A percentile compares a stretch with the other conserved stretches of the same genome.
Conservation (phyloP, 257 asterid species). For the Voacanga thouarsii region DNA sequence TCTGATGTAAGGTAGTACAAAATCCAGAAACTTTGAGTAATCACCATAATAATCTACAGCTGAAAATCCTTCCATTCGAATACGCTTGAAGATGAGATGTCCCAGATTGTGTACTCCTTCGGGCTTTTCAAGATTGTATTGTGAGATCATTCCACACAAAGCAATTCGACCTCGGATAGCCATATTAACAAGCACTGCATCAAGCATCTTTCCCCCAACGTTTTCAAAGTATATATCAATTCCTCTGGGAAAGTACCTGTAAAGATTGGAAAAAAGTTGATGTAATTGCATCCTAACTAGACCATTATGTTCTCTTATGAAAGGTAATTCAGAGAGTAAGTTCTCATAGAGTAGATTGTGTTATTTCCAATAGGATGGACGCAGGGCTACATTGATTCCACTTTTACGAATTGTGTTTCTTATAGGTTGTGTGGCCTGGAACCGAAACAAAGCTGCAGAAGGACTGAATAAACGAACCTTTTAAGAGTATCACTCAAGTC, state of each 20-base stretch:
- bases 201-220: constrained; percentile 56
- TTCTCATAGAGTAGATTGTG: too few species aligned
- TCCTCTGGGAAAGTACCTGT: constrained; percentile 48
- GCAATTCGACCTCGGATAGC: constrained; percentile 38
- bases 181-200: constrained; percentile 53
- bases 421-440: too few species aligned
- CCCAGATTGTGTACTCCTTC: constrained; percentile 39
- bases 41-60: constrained; percentile 24
- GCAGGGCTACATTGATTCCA: too few species aligned
- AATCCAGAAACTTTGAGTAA: constrained; percentile 32
- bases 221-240: constrained; percentile 54
- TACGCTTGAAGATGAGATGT: constrained; percentile 18
- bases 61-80: constrained; percentile 38
- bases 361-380: too few species aligned
- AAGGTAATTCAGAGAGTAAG: too few species aligned
- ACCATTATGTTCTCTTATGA: not conserved
- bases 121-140: constrained; percentile 37
- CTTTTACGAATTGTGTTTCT: too few species aligned
- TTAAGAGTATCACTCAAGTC: constrained; percentile 42
- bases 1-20: constrained; percentile 29
- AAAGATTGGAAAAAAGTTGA: too few species aligned
- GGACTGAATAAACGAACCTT: constrained; percentile 22
- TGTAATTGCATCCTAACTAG: not conserved
- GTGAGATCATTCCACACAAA: constrained; percentile 58
- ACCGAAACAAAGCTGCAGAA: too few species aligned